phyloP scores from a whole-genome alignment of 306 rosid species.

The Chamaecrista fasciculata region DNA sequence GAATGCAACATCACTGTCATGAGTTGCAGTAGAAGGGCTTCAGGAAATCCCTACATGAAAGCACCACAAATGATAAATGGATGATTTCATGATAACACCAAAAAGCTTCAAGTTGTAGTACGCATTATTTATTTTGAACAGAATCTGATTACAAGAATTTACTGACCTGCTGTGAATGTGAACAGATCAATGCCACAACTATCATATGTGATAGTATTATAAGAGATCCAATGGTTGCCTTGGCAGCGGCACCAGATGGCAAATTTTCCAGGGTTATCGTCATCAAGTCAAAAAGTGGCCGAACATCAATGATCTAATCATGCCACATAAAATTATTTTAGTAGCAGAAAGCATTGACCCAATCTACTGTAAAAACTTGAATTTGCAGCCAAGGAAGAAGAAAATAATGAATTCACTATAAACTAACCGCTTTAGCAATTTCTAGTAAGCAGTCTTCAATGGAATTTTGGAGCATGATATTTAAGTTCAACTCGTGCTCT shows the following conservation, averaged over 20 bases:
- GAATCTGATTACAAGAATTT: not conserved
- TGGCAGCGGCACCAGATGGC: constrained; percentile 69
- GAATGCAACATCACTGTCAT: constrained; percentile 85
- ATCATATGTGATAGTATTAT: constrained; percentile 73
- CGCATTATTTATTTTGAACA: not conserved
- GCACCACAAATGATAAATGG: not conserved
- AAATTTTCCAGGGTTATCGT: constrained; percentile 79
- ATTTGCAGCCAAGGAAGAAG: not conserved
- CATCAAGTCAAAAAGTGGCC: constrained; percentile 83
- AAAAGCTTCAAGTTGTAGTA: constrained; percentile 21
- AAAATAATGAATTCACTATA: not conserved
- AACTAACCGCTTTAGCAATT: constrained; percentile 75
- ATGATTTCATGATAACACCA: constrained; percentile 14
- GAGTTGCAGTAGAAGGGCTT: constrained; percentile 83
- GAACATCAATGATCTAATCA: constrained; percentile 65
- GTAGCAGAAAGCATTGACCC: constrained; percentile 20
- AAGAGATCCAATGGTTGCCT: constrained; percentile 74
- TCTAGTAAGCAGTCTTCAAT: constrained; percentile 84
- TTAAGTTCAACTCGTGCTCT: constrained; percentile 72
- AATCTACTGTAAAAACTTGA: not conserved
- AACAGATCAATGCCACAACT: constrained; percentile 53
- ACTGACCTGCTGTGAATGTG: constrained; percentile 67
- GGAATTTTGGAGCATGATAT: constrained; percentile 75
- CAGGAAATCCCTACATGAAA: constrained; percentile 78
- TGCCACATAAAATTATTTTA: constrained; percentile 26